Evolutionary conservation across 2,329 filamentous ascomycete genomes (phyloP).

Genomic region (Aspergillus novoparasiticus): DNA sequence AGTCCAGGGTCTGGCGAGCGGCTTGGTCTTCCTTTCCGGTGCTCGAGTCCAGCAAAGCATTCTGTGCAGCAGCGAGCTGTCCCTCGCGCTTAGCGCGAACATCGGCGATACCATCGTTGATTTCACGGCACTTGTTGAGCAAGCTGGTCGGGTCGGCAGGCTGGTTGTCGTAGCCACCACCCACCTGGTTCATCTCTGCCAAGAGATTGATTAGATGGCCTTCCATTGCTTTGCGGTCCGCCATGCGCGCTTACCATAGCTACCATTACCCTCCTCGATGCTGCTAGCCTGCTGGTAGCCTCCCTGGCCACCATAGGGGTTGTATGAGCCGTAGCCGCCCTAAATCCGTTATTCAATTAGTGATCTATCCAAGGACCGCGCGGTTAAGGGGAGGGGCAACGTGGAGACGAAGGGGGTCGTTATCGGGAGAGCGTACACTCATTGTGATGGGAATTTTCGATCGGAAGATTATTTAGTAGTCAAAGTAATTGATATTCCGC

Average conservation of each 20-base stretch:
- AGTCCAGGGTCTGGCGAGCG: conserved; percentile 70
- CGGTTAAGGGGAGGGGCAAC: conserved; percentile 1
- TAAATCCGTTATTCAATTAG: conserved; percentile 12
- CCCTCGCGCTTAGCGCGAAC: conserved; percentile 64
- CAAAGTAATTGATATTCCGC: background rate
- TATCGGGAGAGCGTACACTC: conserved; percentile 17
- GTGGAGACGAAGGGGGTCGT: background rate
- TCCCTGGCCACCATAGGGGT: conserved; percentile 40
- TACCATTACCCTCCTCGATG: conserved; percentile 37
- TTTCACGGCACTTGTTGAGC: conserved; percentile 80
- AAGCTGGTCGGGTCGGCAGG: conserved; percentile 70
- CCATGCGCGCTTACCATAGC: conserved; percentile 34
- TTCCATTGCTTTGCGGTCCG: background rate
- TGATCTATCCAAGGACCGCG: conserved; percentile 22
- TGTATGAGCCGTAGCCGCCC: conserved; percentile 56
- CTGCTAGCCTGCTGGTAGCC: conserved; percentile 31
- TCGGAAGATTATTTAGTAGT: background rate
- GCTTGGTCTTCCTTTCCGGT: conserved; percentile 67
- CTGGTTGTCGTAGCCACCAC: conserved; percentile 23
- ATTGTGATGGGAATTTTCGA: conserved; percentile 13
- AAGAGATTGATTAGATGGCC: conserved; percentile 4
- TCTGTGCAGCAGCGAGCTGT: conserved; percentile 60
- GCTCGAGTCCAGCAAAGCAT: conserved; percentile 76
- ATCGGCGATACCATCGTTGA: conserved; percentile 74
- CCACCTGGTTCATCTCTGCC: conserved; percentile 48